Base-by-base conservation (phyloP, 2,329 filamentous ascomycete species). In the Thelonectria olida region DNA sequence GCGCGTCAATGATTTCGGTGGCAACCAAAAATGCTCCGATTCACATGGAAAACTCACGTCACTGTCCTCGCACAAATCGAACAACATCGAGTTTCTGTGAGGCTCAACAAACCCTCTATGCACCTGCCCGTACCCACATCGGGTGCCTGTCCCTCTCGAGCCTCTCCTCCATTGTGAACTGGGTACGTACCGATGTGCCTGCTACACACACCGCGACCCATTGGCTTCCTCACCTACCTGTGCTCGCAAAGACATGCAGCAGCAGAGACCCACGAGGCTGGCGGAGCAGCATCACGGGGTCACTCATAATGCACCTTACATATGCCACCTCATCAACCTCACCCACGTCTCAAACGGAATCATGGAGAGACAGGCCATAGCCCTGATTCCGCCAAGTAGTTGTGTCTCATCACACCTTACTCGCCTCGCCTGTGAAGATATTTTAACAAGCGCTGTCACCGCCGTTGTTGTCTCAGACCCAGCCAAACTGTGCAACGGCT, bases 321-420 rank as follows among this genome's bases (percentile, higher is more conserved):
- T 34, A 56, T 56, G 42, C 53, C 53, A 49, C 44, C 44, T 56
- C 53, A 48, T 56, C 34, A 17, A 56, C 44, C 44, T 56, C 53
- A 15, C 31, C 31, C 31, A 34, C 31, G 44, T 19, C 31, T 34
- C 31, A 15, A 34, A 15, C 31, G 17, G 9, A 34, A 39, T 53
- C 38, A 44, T 31, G 50, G 17, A 48, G 48, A 53, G 36, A 27
- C 57, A 28, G 28, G 12, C 55, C 38, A 38, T 42, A 48, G 50
- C 28, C 38, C 42, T 50, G 38, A 39, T 31, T 34, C 15, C 20
- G 23, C 23, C 38, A 45, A 39, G 49, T 34, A n/a, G n/a, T n/a
- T n/a, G 22, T 52, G 44, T 42, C 51, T 54, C 44, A 44, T 50
- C 31, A 42, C 44, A 49, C 51, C 48, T 44, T 39, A 25, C 19